phyloP scores from a whole-genome alignment of 2,329 filamentous ascomycete genomes.

The Ramichloridium luteum region DNA sequence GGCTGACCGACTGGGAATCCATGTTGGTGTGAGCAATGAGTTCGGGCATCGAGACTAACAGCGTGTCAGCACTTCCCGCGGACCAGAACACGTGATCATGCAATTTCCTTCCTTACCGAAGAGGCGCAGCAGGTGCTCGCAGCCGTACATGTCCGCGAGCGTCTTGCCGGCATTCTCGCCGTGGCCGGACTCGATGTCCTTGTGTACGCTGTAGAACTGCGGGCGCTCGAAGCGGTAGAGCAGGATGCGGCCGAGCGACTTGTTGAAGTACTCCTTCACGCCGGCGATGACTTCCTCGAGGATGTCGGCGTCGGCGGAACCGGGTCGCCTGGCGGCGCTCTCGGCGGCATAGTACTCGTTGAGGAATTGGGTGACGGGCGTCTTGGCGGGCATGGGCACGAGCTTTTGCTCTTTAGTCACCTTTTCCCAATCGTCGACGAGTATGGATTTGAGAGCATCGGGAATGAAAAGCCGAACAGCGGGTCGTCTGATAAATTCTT shows the following conservation, averaged over 20 bases:
- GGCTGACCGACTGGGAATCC: slow-evolving; percentile 80
- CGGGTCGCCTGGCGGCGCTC: slow-evolving; percentile 53
- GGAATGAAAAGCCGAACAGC: slow-evolving; percentile 78
- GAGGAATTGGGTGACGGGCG: slow-evolving; percentile 65
- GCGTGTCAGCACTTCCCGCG: background rate
- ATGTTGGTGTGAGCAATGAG: slow-evolving; percentile 96
- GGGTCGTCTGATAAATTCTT: slow-evolving; percentile 69
- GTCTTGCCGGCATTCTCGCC: slow-evolving; percentile 57
- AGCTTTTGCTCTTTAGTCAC: slow-evolving; percentile 91
- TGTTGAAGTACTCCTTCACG: slow-evolving; percentile 88
- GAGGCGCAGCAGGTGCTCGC: slow-evolving; percentile 79
- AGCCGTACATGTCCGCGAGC: slow-evolving; percentile 75
- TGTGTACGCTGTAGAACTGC: slow-evolving; percentile 69
- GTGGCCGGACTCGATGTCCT: slow-evolving; percentile 49
- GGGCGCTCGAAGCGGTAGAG: slow-evolving; percentile 88
- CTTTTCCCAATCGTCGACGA: slow-evolving; percentile 98
- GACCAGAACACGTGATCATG: background rate
- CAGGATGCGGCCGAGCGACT: slow-evolving; percentile 72
- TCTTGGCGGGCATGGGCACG: slow-evolving; percentile 66
- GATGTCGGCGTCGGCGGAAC: slow-evolving; percentile 66
- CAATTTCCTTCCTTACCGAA: slow-evolving; percentile 71
- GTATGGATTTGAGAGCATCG: slow-evolving; percentile 77
- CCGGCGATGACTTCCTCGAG: slow-evolving; percentile 81
- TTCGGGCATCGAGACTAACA: slow-evolving; percentile 76
- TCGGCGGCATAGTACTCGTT: slow-evolving; percentile 71